Percentiles rank a stretch among this genome's conserved stretches.
These are phyloP conservation scores for Arthrinium phaeospermum DNA, from an alignment of 2,329 filamentous ascomycete species.

Conservation along the genomic window DNA sequence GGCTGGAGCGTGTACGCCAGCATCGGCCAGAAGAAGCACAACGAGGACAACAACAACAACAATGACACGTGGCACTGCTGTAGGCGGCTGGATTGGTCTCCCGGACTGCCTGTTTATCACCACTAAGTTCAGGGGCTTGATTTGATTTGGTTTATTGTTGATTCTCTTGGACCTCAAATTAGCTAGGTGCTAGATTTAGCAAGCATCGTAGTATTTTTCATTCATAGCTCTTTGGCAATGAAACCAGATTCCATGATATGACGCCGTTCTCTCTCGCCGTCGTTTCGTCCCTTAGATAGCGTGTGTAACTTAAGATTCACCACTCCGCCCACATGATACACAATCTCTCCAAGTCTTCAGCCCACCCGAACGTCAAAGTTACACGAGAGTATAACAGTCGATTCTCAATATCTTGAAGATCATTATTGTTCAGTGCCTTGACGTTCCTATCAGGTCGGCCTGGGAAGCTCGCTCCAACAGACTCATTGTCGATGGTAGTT, in stretches of 20 bases:
- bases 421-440: conserved; percentile 40
- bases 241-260: not conserved
- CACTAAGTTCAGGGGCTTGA: not conserved
- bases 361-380: conserved; percentile 62
- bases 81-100: not conserved
- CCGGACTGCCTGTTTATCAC: not conserved
- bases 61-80: not conserved
- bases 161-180: too few relatives aligned
- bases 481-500: not conserved
- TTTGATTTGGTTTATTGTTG: not conserved
- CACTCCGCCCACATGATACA: conserved; percentile 50
- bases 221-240: not conserved
- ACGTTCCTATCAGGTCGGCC: conserved; percentile 50
- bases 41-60: not conserved
- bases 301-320: conserved; percentile 30
- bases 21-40: not conserved
- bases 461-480: conserved; percentile 44
- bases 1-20: not conserved
- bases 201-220: not conserved
- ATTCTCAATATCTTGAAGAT: conserved; percentile 56
- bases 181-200: not conserved
- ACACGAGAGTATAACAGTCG: conserved; percentile 56
- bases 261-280: not conserved
- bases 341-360: conserved; percentile 43
- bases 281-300: not conserved